Evolutionary conservation across 148 eudicot genomes (phyloP).

Genomic region (Talinum fruticosum): DNA sequence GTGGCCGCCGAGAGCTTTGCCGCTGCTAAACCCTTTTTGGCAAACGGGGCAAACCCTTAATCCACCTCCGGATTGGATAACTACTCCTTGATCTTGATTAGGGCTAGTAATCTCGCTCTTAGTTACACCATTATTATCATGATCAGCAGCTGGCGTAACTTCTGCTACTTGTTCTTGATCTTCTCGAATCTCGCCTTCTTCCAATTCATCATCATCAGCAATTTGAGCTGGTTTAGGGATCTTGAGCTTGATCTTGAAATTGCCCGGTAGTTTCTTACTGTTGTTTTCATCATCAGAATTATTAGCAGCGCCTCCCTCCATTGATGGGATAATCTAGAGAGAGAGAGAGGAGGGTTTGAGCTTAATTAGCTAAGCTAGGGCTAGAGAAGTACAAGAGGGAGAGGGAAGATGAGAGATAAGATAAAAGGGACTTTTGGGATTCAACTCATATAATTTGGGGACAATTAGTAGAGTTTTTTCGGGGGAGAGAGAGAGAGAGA

Average conservation of each 20-base stretch:
- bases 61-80: not conserved
- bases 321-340: not conserved
- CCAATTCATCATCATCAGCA: not conserved
- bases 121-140: not conserved
- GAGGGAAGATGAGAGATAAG: not conserved
- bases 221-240: constrained; percentile 9
- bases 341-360: not conserved
- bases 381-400: not conserved
- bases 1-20: constrained; percentile 40
- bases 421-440: not conserved
- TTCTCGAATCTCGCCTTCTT: constrained; percentile 18
- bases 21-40: constrained; percentile 20
- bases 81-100: constrained; percentile 8
- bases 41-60: constrained; percentile 24
- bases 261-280: not conserved
- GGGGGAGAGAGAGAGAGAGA: not conserved
- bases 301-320: not conserved
- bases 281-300: not conserved
- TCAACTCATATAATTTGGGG: constrained; percentile 2
- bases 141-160: no score
- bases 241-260: constrained; percentile 14
- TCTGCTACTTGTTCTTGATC: not conserved
- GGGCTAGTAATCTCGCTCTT: not conserved
- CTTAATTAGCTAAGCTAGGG: not conserved
- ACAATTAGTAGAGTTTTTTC: not conserved